Base-by-base conservation (phyloP, 1,284 basidiomycete species). In the Cystobasidiaceae sp. region DNA sequence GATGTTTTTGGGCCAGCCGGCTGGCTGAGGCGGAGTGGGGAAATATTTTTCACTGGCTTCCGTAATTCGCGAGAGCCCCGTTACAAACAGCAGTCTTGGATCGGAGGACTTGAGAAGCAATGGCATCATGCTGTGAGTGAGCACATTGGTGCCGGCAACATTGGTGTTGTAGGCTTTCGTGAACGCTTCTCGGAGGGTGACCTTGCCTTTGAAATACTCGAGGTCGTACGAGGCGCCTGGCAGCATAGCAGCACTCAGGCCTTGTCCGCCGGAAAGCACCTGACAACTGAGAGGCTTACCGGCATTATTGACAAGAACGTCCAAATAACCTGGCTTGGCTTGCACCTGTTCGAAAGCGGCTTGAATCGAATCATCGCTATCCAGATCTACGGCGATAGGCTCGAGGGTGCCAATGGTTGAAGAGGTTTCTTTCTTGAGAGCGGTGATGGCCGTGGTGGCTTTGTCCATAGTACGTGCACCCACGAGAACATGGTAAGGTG, bases 31-130 rank as follows among this genome's bases (percentile, higher is more conserved):
- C 15, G 9, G 34, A 17, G 52, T 23, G 41, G 15, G 45, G 45
- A 2, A 34, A 15, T 9, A 28, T 11, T 37, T 65, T 39, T 17
- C 30, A 17, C 43, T 27, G 13, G 43, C 57, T 30, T 54, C 49
- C 19, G 61, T 19, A 13, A 56, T 51, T 5, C 54, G 28, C 17
- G 33, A 46, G 1, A 39, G 45, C 25, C 34, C n/a, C 7, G 59
- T 17, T 46, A 58, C 41, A 23, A 66, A 67, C 9, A 64, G 21
- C 46, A 68, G 23, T 23, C 68, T 49, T 7, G 52, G 66, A 39
- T n/a, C 15, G 21, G 45, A 23, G 1, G 67, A 62, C 8, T 52
- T 58, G 56, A 68, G 27, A 6, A 68, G 28, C 21, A 67, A 37
- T 23, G 56, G 56, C 13, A 56, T 32, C n/a, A 68, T n/a, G 17